These are phyloP conservation scores for Parmelia sp. DNA, from an alignment of 495 filamentous ascomycete species.

Conservation along the genomic window DNA sequence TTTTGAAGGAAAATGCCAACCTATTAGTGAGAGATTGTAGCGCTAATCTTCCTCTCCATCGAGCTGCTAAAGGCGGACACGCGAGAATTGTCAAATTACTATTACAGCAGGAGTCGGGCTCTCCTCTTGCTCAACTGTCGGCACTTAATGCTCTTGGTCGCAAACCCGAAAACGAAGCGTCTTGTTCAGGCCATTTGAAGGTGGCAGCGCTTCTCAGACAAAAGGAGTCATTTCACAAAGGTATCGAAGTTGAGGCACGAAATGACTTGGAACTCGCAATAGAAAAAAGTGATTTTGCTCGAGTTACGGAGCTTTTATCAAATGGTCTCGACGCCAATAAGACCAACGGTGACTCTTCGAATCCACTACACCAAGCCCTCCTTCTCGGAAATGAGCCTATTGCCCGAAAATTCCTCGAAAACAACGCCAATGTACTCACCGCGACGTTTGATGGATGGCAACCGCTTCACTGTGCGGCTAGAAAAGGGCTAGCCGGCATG, in stretches of 20 bases:
- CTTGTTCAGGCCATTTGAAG: slow-evolving; percentile 7
- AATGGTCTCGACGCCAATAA: background rate
- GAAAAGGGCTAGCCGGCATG: background rate
- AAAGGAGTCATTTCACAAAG: slow-evolving; percentile 6
- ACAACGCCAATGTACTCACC: background rate
- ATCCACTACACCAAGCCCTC: slow-evolving; percentile 15
- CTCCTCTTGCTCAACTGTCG: slow-evolving; percentile 2
- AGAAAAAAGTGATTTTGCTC: background rate
- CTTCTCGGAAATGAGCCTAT: slow-evolving; percentile 14
- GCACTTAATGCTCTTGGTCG: background rate
- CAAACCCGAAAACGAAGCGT: slow-evolving; percentile 9
- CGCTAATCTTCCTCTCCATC: slow-evolving; percentile 15
- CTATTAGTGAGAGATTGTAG: background rate
- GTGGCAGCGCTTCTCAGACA: slow-evolving; percentile 5
- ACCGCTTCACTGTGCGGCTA: slow-evolving; percentile 20
- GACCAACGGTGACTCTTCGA: background rate
- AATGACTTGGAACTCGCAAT: slow-evolving; percentile 13
- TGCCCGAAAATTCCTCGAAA: background rate
- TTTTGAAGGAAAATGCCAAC: slow-evolving; percentile 14
- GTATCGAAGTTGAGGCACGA: background rate
- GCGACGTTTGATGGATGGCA: slow-evolving; percentile 7
- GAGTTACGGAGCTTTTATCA: slow-evolving; percentile 6
- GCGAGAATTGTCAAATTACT: background rate
- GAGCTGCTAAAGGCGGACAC: slow-evolving; percentile 14
- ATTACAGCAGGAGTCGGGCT: slow-evolving; percentile 2